Percentiles rank a stretch among this genome's conserved stretches.
Conservation (phyloP, 495 filamentous ascomycete species). For the Chaetomidium leptoderma region DNA sequence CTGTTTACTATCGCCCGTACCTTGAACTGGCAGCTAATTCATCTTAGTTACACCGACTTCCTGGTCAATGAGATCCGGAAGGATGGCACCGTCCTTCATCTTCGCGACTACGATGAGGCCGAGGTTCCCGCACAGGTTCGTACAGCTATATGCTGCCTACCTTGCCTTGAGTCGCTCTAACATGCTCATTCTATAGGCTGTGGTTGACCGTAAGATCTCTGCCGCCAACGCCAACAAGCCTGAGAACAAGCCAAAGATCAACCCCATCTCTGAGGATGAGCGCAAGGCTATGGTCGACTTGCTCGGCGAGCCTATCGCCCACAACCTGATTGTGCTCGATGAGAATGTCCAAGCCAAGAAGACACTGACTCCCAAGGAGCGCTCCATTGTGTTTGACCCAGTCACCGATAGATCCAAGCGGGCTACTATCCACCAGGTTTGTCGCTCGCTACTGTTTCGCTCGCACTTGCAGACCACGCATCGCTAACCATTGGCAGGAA, state of each 20-base stretch:
- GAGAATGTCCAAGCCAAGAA: constrained; percentile 29
- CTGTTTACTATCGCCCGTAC: too few species aligned
- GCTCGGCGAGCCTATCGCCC: constrained; percentile 30
- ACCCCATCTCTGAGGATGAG: constrained; percentile 23
- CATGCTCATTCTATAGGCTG: neutral
- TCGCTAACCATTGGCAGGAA: constrained; percentile 30
- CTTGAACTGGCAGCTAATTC: neutral
- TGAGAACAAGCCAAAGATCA: constrained; percentile 11
- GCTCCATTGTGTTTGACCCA: constrained; percentile 29
- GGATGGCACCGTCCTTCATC: constrained; percentile 73
- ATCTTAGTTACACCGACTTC: constrained; percentile 83
- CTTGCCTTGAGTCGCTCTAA: neutral
- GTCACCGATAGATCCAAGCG: constrained; percentile 40
- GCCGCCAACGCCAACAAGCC: neutral
- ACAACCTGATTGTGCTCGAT: constrained; percentile 35
- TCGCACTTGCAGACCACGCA: neutral
- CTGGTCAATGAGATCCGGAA: constrained; percentile 86
- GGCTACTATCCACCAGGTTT: constrained; percentile 38
- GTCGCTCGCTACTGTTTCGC: constrained; percentile 5
- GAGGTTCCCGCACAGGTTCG: constrained; percentile 32
- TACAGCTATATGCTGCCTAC: neutral
- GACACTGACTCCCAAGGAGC: constrained; percentile 19
- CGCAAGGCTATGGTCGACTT: constrained; percentile 23
- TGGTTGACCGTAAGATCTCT: neutral
- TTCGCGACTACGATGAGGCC: constrained; percentile 52